Base-by-base conservation (phyloP, 164 flowering plant genomes). In the Vitis cinerea region DNA sequence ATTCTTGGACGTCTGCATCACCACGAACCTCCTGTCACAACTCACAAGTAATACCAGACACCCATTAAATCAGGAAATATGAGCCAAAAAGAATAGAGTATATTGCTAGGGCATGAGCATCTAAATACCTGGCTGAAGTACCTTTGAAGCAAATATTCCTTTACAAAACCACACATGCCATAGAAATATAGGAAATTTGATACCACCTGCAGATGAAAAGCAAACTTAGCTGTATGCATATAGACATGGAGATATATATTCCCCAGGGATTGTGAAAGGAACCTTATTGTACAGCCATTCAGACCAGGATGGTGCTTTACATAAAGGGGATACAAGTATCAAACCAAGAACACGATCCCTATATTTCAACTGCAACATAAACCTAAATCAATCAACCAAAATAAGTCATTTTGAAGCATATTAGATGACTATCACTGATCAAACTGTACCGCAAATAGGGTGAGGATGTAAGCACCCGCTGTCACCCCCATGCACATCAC, bases 281-380 rank as follows among this genome's bases (percentile, higher is more conserved):
- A 86, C 94, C 92, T 89, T 89, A 63, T 83, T 87, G 68, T 75
- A 84, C 52, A 89, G 65, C 94, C 94, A 89, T 75, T 89, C 92
- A 8, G 84, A 81, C 94, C 94, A 89, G 31, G 94, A 86, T 4
- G 94, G 87, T 19, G 85, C 80, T 76, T 81, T 81, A 78, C 94
- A 89, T 53, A 87, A 60, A 74, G 94, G 94, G 55, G 94, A 89
- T 61, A 89, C 84, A 29, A 89, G 90, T 55, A 89, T 81, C 77
- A 89, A 74, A 72, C 90, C 94, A 72, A 83, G 71, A 68, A 87
- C 92, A 27, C 94, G 86, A 50, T 87, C 87, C 65, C 84, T 76
- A 70, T 86, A 84, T 71, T 86, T 89, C 80, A 84, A 73, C 94
- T 87, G 84, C n/a, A 69, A 68, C 30, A 59, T n/a, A 63, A 68